Conservation (phyloP, 202 grass and related monocot genomes). For the Brachypodium distachyon region DNA sequence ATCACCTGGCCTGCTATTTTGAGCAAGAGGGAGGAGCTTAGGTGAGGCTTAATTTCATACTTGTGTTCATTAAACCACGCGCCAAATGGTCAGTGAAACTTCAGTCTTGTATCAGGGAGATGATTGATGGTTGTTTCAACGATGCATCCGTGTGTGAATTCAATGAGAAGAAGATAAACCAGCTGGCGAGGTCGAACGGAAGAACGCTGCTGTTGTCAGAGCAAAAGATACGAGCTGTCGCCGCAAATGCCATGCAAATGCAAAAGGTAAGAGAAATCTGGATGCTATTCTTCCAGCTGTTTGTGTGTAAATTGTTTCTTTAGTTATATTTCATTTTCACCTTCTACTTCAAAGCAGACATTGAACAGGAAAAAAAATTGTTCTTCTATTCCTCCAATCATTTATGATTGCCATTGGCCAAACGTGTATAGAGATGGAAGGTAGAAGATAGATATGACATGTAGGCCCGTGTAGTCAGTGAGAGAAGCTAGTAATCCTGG, state of each 20-base stretch:
- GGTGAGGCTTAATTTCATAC: conserved; percentile 16
- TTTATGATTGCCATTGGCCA: not conserved
- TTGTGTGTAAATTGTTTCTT: not conserved
- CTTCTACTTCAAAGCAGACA: not conserved
- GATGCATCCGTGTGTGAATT: conserved; percentile 32
- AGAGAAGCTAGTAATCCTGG: too few species aligned
- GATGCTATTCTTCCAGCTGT: not conserved
- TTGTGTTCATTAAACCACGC: not conserved
- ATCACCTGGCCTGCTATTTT: conserved; percentile 66
- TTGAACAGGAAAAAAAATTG: not conserved
- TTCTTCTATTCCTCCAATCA: not conserved
- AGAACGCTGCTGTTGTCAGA: conserved; percentile 30
- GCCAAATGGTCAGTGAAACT: not conserved
- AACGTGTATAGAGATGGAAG: too few species aligned
- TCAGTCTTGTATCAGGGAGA: conserved; percentile 29
- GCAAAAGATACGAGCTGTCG: conserved; percentile 49
- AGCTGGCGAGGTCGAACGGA: conserved; percentile 22
- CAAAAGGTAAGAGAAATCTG: conserved; percentile 18
- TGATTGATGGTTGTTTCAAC: conserved; percentile 57
- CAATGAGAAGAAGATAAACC: conserved; percentile 50
- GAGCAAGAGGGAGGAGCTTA: conserved; percentile 59
- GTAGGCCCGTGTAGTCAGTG: too few species aligned
- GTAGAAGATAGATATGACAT: too few species aligned
- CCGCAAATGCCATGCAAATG: conserved; percentile 41
- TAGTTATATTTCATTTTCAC: not conserved